Conservation (phyloP, 2,329 filamentous ascomycete species). For the Lachnellula cervina region DNA sequence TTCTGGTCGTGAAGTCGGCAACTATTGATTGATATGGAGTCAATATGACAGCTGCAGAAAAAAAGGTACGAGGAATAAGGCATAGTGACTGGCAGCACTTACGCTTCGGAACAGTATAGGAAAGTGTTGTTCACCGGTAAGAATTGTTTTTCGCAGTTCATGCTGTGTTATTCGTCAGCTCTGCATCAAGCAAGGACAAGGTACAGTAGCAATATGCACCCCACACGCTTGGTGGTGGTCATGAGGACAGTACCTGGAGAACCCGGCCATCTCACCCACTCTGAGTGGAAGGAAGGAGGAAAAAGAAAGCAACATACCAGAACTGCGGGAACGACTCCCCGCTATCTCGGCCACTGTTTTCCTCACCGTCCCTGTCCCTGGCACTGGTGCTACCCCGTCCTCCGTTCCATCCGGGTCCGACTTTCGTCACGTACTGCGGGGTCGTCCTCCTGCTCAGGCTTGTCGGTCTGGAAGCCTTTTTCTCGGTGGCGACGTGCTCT, state of each 20-base stretch:
- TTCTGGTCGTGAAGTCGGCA: slow-evolving; percentile 28
- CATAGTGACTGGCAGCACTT: slow-evolving; percentile 33
- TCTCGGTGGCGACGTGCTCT: slow-evolving; percentile 15
- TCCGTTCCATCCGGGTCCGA: slow-evolving; percentile 1
- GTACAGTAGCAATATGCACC: slow-evolving; percentile 16
- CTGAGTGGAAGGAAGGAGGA: slow-evolving; percentile 1
- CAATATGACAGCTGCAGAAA: slow-evolving; percentile 20
- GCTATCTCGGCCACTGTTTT: slow-evolving; percentile 38
- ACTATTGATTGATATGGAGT: slow-evolving; percentile 9
- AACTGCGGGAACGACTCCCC: slow-evolving; percentile 61
- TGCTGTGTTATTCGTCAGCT: slow-evolving; percentile 40
- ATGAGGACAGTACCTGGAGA: slow-evolving; percentile 8
- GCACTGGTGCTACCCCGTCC: slow-evolving; percentile 3
- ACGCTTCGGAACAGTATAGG: slow-evolving; percentile 61
- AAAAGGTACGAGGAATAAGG: slow-evolving; percentile 1
- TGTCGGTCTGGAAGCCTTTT: slow-evolving; percentile 22
- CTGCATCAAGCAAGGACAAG: neutral
- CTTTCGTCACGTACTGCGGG: slow-evolving; percentile 20
- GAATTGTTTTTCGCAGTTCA: slow-evolving; percentile 65
- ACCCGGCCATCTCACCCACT: slow-evolving; percentile 1
- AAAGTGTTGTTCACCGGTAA: slow-evolving; percentile 51
- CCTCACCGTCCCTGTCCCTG: slow-evolving; percentile 19
- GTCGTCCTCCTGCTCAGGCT: slow-evolving; percentile 16
- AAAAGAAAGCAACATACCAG: slow-evolving; percentile 46
- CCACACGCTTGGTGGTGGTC: slow-evolving; percentile 15